These are phyloP conservation scores for Anethum foeniculum DNA, from an alignment of 140 eudicot genomes.

Conservation along the genomic window DNA sequence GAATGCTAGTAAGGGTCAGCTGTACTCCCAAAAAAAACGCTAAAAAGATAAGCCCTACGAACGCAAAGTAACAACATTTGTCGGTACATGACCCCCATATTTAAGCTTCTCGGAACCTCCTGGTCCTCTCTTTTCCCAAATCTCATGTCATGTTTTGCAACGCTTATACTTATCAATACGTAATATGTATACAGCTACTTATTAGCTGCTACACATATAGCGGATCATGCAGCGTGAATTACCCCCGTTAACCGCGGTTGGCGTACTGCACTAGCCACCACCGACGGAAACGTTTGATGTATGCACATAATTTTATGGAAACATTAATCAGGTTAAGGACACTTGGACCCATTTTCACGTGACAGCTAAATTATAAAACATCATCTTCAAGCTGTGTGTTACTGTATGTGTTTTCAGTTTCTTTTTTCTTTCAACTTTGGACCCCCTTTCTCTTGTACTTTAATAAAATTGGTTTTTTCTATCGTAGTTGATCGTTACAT, in stretches of 20 bases:
- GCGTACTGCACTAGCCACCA: not conserved
- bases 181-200: not conserved
- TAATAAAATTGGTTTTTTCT: not conserved
- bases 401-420: not conserved
- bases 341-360: slow-evolving; percentile 8
- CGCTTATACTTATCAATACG: not conserved
- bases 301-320: not conserved
- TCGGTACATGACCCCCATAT: not conserved
- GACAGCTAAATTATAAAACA: not conserved
- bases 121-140: not conserved
- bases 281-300: not conserved
- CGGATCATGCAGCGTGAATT: slow-evolving; percentile 10
- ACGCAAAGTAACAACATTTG: not conserved
- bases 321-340: not conserved
- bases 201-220: not conserved
- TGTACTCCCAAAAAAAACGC: not conserved
- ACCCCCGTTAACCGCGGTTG: not conserved
- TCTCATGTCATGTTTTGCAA: not conserved
- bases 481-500: not conserved
- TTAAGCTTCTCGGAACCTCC: not conserved
- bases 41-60: not conserved
- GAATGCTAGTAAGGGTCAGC: not conserved
- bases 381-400: not conserved
- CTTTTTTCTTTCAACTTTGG: not conserved
- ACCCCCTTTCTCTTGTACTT: not conserved